Base-by-base conservation (phyloP, 2,329 filamentous ascomycete species). In the Elsinoe ampelina region DNA sequence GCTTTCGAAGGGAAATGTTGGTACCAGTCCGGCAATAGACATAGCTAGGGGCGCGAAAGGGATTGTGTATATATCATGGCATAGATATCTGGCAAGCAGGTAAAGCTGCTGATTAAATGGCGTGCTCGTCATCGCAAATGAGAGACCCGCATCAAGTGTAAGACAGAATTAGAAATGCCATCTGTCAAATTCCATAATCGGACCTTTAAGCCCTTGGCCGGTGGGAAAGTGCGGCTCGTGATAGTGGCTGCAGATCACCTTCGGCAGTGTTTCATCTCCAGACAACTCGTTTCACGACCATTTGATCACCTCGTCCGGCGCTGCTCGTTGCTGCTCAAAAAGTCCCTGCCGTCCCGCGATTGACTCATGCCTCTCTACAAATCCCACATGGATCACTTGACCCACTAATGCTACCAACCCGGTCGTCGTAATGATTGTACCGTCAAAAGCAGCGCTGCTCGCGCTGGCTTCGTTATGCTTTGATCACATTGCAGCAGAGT, bases 381-480 rank as follows among this genome's bases (percentile, higher is more conserved):
- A 15, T n/a, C 48, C 36, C 20, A 34, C 20, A 32, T 52, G 32
- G 48, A 26, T 26, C n/a, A 13, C 10, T 52, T 17, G 32, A 34
- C 48, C 17, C 15, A 15, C 15, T 39, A 38, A 20, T n/a, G 48
- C 13, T n/a, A 36, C 35, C 34, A 17, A 4, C 30, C n/a, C 38
- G 26, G 19, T 36, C 26, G 32, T 15, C 36, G 59, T 36, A 11
- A 67, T 67, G 65, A 55, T 61, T 15, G 59, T 62, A 1, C 63
- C 63, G 4, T 67, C 63, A 17, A 59, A 60, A 17, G 61, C 61
- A 30, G 61, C 63, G 54, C 62, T 69, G 35, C 58, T 66, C 22
- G 61, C 63, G 52, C 62, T 70, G 11, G 63, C 66, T 47, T 61
- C 62, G 45, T 43, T 69, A 12, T 66, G 61, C 60, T 57, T 67